Evolutionary conservation across 768 basidiomycete species (phyloP).

Genomic region (Hemileccinum impolitum): DNA sequence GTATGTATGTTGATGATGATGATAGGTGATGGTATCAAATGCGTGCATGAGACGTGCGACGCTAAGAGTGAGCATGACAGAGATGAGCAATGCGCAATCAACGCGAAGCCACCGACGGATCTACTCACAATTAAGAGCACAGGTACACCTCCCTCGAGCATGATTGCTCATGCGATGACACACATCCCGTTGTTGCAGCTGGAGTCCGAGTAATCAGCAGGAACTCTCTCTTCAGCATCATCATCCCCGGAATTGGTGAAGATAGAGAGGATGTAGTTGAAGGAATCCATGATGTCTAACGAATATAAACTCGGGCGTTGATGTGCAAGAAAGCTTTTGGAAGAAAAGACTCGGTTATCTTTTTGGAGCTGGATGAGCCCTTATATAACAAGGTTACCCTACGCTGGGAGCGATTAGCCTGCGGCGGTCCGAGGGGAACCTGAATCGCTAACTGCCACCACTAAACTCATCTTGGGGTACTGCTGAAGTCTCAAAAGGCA

Average conservation of each 20-base stretch:
- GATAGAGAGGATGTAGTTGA: conserved; percentile 15
- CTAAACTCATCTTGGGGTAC: neutral
- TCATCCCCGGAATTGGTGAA: conserved; percentile 6
- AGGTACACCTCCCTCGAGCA: neutral
- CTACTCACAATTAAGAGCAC: conserved; percentile 19
- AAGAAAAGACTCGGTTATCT: conserved; percentile 1
- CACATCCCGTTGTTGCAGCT: conserved; percentile 9
- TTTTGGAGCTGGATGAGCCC: conserved; percentile 7
- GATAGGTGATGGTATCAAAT: conserved; percentile 6
- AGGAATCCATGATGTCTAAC: conserved; percentile 21
- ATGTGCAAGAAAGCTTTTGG: neutral
- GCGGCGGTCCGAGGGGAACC: conserved; percentile 1
- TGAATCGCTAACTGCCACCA: neutral
- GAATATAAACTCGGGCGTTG: neutral
- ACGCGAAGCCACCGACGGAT: neutral
- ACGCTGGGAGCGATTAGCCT: neutral
- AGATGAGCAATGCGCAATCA: conserved; percentile 7
- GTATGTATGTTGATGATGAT: conserved; percentile 4
- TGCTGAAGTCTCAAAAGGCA: conserved; percentile 3
- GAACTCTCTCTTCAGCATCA: conserved; percentile 4
- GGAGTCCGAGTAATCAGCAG: conserved; percentile 8
- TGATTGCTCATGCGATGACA: conserved; percentile 17
- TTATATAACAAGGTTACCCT: conserved; percentile 14
- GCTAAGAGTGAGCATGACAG: neutral
- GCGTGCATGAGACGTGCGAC: conserved; percentile 2